Evolutionary conservation across 164 flowering plant genomes (phyloP), one percentile per base, ranked within the genome.

Genomic region (Nymphaea colorata): DNA sequence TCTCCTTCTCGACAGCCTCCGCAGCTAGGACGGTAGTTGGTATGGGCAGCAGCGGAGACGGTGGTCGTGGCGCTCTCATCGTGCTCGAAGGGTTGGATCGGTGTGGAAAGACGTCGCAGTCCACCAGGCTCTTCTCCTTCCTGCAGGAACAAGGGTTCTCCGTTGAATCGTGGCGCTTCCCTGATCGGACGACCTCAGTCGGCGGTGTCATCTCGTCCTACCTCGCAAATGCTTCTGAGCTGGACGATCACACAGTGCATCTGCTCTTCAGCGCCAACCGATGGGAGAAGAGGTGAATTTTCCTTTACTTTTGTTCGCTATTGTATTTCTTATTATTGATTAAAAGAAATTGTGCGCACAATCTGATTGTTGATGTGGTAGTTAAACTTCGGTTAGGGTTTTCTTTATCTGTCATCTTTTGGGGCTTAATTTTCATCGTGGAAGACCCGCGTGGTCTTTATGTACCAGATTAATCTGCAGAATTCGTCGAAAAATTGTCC

Each of bases 1-100:
- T n/a, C 17, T 61, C 64, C 64, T n/a, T n/a, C 17, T n/a, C 64
- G 15, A 61, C 6, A 7, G 8, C 64, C 17, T 61, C 4, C 17
- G 25, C 64, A 3, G 11, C 64, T 8, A 17, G 41, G 41, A 69
- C 79, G 67, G 73, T 75, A 69, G 86, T 87, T 25, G 36, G 36
- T 89, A 83, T 73, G 5, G 72, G 64, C 42, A 62, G 61, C 66
- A 57, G 62, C 6, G 69, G 4, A 36, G 68, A 73, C 45, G 77
- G 71, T 5, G 70, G 84, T 2, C 81, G 96, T 69, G 96, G 96
- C 67, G 89, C 96, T 6, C 77, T 89, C 67, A 76, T 87, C 75
- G 88, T 89, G 78, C 73, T 89, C 51, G 93, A 89, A 83, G 96
- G 96, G n/a, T 73, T 89, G 74, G 96, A 89, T 72, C 87, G 93